phyloP scores from a whole-genome alignment of 495 filamentous ascomycete species.

The Penicillium salamii region DNA sequence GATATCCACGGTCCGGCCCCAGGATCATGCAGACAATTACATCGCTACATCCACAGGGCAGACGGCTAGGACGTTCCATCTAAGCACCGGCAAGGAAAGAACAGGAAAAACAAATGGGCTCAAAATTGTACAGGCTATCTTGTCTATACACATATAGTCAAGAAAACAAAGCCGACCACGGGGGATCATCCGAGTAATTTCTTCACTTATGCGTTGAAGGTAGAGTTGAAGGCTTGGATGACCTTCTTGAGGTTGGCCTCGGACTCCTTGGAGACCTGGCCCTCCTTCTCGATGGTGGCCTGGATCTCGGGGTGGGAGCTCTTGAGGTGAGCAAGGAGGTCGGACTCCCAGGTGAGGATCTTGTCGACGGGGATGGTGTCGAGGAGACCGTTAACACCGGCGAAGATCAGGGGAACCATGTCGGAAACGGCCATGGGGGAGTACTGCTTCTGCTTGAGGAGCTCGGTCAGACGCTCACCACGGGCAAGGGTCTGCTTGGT shows the following conservation, averaged over 20 bases:
- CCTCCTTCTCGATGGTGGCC: conserved; percentile 91
- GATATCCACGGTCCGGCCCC: conserved; percentile 11
- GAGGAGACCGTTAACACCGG: conserved; percentile 96
- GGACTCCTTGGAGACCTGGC: conserved; percentile 90
- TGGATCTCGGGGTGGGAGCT: conserved; percentile 82
- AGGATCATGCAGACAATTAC: conserved; percentile 18
- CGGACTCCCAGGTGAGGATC: conserved; percentile 87
- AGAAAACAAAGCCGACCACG: conserved; percentile 39
- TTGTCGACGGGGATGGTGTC: conserved; percentile 82
- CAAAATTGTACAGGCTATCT: conserved; percentile 57
- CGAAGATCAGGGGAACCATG: conserved; percentile 99
- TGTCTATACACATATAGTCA: conserved; percentile 53
- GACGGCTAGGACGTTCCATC: conserved; percentile 11
- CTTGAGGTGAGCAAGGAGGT: conserved; percentile 89
- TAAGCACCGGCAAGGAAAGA: conserved; percentile 22
- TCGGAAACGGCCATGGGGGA: conserved; percentile 97
- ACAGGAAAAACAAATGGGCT: conserved; percentile 47
- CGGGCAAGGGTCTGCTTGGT: conserved; percentile 98
- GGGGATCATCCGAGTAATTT: conserved; percentile 36
- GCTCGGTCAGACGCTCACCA: conserved; percentile 98
- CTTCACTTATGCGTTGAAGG: conserved; percentile 64
- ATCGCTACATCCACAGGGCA: conserved; percentile 28
- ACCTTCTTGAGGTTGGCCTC: conserved; percentile 84
- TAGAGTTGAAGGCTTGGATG: conserved; percentile 84
- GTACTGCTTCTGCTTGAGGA: conserved; percentile 99